Evolutionary conservation across 148 eudicot genomes (phyloP), one percentile per base, ranked within the genome.

Genomic region (Chenopodium formosanum): DNA sequence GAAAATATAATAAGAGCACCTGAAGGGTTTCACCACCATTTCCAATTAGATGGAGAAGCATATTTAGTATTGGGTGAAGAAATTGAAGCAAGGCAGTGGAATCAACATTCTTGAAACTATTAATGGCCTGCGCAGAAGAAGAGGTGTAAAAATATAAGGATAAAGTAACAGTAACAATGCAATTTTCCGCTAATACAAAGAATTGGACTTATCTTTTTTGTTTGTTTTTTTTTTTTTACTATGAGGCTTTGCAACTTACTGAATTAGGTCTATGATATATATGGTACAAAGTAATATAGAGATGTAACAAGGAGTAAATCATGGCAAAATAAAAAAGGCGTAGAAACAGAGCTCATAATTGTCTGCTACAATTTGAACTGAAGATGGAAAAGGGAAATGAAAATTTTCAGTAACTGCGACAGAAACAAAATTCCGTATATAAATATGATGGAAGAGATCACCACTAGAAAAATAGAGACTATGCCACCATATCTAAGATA

Each of bases 1-100:
- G 47, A 31, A 7, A 34, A 32, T 52, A 22, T 27, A 34, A 13
- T 14, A 60, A 70, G 74, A 74, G 75, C 79, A 94, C 99, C 97
- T 96, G 99, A 71, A 96, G 94, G 63, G 99, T 96, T 93, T 96
- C 99, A 79, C 99, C 99, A 80, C 98, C 98, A 88, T 94, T 96
- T 56, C 99, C 99, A 86, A 96, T 96, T 75, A 96, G 93, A 83
- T 94, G 99, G 81, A 96, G 99, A 87, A 96, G 99, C 99, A 96
- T 96, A 88, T 94, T 96, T 79, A 94, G 84, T 77, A 91, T 90
- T 70, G 99, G 98, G 81, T 96, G 98, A 89, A 96, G 99, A 90
- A 96, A 96, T 91, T 96, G 99, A 85, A 96, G 97, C 88, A 96
- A 81, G 83, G 97, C 98, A 79, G 98, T 94, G 27, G 99, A 96